Conservation (phyloP, 257 asterid species). For the Capsicum pubescens region DNA sequence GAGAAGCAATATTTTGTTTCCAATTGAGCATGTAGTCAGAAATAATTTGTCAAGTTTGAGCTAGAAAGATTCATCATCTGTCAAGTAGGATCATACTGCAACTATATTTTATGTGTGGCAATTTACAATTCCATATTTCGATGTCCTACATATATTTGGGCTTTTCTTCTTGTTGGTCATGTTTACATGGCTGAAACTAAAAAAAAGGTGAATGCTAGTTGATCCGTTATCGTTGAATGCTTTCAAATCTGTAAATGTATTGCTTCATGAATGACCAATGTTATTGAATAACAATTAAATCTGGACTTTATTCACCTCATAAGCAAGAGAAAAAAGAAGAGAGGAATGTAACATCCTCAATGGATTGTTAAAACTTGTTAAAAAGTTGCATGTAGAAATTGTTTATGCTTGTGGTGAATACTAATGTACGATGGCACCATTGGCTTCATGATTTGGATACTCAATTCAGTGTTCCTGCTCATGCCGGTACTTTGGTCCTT, state of each 20-base stretch:
- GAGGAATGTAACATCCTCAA: slow-evolving; percentile 2
- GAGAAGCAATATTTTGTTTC: not conserved
- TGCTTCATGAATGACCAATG: not conserved
- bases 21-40: not conserved
- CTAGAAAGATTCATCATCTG: not conserved
- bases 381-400: not conserved
- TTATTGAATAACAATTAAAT: slow-evolving; percentile 15
- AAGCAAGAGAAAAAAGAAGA: not conserved
- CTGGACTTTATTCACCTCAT: not conserved
- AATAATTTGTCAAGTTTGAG: not conserved
- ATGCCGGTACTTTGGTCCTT: not conserved
- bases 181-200: slow-evolving; percentile 10
- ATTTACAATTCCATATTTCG: not conserved
- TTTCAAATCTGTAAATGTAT: not conserved
- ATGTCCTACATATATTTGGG: not conserved
- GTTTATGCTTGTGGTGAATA: not conserved
- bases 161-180: slow-evolving; percentile 19
- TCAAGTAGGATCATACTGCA: not conserved
- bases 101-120: not conserved
- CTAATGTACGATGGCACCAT: not conserved
- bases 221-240: not conserved
- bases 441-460: slow-evolving; percentile 23
- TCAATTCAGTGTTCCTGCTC: not conserved
- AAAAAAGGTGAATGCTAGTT: not conserved
- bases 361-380: not conserved